phyloP scores from a whole-genome alignment of 805 yeast species.

The Ogataea wickerhamii region DNA sequence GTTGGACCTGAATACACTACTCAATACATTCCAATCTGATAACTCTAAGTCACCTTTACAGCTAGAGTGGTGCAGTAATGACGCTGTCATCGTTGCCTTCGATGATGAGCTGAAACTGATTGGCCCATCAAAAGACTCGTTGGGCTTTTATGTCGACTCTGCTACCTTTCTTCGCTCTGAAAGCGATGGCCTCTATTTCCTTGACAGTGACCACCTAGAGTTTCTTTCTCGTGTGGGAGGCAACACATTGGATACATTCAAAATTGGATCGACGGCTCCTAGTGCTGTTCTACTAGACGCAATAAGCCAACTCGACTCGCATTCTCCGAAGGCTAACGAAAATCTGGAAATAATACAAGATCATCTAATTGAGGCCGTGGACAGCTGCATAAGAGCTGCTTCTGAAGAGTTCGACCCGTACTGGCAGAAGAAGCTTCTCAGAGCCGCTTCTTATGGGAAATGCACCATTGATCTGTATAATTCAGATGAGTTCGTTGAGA shows the following conservation, averaged over 20 bases:
- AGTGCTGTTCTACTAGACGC: constrained; percentile 82
- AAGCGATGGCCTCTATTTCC: constrained; percentile 65
- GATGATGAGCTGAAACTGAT: constrained; percentile 63
- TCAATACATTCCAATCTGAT: constrained; percentile 41
- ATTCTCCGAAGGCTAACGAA: constrained; percentile 79
- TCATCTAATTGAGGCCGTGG: constrained; percentile 55
- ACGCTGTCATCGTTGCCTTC: constrained; percentile 61
- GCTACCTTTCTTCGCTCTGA: constrained; percentile 47
- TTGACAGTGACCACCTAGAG: constrained; percentile 57
- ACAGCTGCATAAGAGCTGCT: constrained; percentile 70
- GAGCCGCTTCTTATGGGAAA: constrained; percentile 87
- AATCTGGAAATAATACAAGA: constrained; percentile 56
- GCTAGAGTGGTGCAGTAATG: constrained; percentile 82
- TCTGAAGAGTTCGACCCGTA: constrained; percentile 69
- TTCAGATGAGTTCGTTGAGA: constrained; percentile 58
- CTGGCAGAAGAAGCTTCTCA: constrained; percentile 76
- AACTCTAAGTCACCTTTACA: constrained; percentile 37
- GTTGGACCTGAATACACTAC: constrained; percentile 40
- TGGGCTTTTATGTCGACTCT: constrained; percentile 49
- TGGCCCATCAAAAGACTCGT: constrained; percentile 63
- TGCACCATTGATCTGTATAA: constrained; percentile 52
- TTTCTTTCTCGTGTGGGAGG: constrained; percentile 61
- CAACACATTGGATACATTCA: constrained; percentile 58
- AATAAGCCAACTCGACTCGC: constrained; percentile 56
- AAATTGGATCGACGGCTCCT: constrained; percentile 80